Evolutionary conservation across 2,329 filamentous ascomycete species (phyloP).

Genomic region (Aureobasidium sp.): DNA sequence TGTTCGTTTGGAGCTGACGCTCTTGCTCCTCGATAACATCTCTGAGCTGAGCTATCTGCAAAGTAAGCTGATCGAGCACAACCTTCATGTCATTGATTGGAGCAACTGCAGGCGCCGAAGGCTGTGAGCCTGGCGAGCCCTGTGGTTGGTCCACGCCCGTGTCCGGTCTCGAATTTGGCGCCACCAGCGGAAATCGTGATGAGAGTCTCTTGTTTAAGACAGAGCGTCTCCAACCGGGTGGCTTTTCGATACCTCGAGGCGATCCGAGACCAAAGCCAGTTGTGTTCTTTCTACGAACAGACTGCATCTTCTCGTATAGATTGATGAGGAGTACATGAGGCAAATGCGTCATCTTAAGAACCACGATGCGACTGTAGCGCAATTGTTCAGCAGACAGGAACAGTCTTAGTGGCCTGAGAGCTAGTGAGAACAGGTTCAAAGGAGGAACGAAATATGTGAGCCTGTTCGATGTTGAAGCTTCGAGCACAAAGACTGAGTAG

Average conservation of each 20-base stretch:
- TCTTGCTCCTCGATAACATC: slow-evolving; percentile 33
- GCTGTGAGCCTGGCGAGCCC: neutral
- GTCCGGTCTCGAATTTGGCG: slow-evolving; percentile 17
- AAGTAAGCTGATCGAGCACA: slow-evolving; percentile 24
- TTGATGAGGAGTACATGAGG: slow-evolving; percentile 65
- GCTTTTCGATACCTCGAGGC: slow-evolving; percentile 10
- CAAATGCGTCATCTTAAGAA: slow-evolving; percentile 54
- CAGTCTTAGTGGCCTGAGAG: slow-evolving; percentile 65
- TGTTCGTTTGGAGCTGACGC: neutral
- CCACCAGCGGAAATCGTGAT: slow-evolving; percentile 26
- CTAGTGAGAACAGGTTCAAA: slow-evolving; percentile 63
- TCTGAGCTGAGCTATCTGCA: slow-evolving; percentile 35
- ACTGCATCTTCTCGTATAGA: slow-evolving; percentile 50
- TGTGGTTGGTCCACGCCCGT: slow-evolving; percentile 6
- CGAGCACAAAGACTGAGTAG: slow-evolving; percentile 59
- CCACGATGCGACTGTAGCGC: slow-evolving; percentile 52
- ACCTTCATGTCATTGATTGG: slow-evolving; percentile 5
- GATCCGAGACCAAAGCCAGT: slow-evolving; percentile 2
- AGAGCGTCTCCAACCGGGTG: slow-evolving; percentile 14
- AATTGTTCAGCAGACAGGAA: slow-evolving; percentile 59
- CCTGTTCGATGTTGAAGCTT: slow-evolving; percentile 43
- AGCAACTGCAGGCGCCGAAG: neutral
- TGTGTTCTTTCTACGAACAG: neutral
- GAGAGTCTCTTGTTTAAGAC: slow-evolving; percentile 14
- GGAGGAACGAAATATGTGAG: slow-evolving; percentile 44